Evolutionary conservation across 257 asterid species (phyloP).

Genomic region (Mentha longifolia): DNA sequence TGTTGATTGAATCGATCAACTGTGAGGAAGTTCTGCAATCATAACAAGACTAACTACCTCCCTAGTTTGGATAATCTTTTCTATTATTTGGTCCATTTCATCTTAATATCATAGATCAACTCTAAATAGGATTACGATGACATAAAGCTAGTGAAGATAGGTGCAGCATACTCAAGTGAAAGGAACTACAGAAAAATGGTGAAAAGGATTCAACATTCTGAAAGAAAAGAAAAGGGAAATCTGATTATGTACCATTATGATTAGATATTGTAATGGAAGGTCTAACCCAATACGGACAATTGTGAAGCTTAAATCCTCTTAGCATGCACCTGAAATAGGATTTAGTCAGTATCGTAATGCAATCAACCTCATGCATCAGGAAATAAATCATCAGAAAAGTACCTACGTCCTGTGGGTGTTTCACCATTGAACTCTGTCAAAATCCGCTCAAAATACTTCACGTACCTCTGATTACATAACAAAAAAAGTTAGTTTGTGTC

Average conservation of each 20-base stretch:
- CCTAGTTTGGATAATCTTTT: neutral
- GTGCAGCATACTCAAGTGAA: conserved; percentile 3
- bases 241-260: conserved; percentile 71
- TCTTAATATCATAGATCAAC: conserved; percentile 10
- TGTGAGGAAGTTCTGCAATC: neutral
- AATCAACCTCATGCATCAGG: conserved; percentile 37
- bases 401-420: conserved; percentile 97
- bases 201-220: conserved; percentile 16
- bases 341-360: conserved; percentile 36
- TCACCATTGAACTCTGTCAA: conserved; percentile 74
- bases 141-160: conserved; percentile 14
- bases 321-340: conserved; percentile 82
- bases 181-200: conserved; percentile 1
- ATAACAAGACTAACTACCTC: neutral
- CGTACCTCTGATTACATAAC: conserved; percentile 73
- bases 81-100: neutral
- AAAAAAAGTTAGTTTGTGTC: conserved; percentile 33
- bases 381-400: conserved; percentile 54
- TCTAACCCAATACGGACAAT: conserved; percentile 95
- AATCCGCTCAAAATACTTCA: conserved; percentile 81
- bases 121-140: conserved; percentile 5
- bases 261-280: conserved; percentile 89
- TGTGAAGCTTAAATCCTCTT: conserved; percentile 91
- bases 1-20: neutral
- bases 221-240: conserved; percentile 27